Evolutionary conservation across 2,329 filamentous ascomycete genomes (phyloP), one percentile per base, ranked within the genome.

Genomic region (Chrysoporthe puriensis): DNA sequence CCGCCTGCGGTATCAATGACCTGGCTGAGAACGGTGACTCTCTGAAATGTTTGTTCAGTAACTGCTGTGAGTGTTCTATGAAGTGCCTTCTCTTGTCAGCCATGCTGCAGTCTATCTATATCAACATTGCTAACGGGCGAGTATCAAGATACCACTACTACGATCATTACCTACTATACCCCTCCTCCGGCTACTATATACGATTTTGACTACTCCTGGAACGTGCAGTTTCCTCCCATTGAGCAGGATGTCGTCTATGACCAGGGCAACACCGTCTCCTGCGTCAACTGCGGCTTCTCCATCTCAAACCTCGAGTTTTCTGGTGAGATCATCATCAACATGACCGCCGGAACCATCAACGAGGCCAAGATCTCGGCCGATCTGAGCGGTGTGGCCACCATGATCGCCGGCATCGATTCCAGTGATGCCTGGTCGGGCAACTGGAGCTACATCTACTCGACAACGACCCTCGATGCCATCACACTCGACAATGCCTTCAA

Each of bases 161-260:
- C 18, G 8, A 46, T 46, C 11, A 62, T 50, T 44, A 50, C 44
- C 11, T 44, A 46, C 40, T 62, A 54, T 42, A 44, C 42, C 4
- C 60, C 60, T 13, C n/a, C 26, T 50, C 44, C 40, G 13, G 60
- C 42, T 40, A 62, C 43, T 16, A 32, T 54, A 6, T 44, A 62
- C n/a, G 21, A 36, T 8, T 59, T 59, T 13, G 56, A 59, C 56
- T 59, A 59, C 56, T 59, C 56, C 2, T 62, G 60, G 60, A 62
- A 62, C 18, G n/a, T 50, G 13, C 32, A 26, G 18, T 54, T 62
- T 16, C 34, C 26, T 34, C 42, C 42, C 34, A 64, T 72, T 52
- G 48, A 52, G 21, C 48, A 52, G 21, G 48, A 52, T 32, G 48
- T 52, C 9, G 48, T 52, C n/a, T 52, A 63, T 63, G 36, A 34